These are phyloP conservation scores for Hylodesmum podocarpum DNA, from an alignment of 306 rosid genomes.

Conservation along the genomic window DNA sequence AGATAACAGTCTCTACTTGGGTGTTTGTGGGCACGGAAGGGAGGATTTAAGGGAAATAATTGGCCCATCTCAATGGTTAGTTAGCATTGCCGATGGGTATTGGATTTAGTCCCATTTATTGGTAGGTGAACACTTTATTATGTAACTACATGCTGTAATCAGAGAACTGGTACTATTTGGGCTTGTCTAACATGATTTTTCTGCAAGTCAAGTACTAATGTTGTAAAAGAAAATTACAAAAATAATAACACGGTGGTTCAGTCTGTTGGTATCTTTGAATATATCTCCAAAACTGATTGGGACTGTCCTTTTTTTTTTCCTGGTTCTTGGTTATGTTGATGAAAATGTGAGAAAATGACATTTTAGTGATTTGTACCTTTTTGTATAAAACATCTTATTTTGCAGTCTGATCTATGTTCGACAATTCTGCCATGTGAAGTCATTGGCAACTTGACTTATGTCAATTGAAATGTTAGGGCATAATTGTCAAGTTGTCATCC, in stretches of 20 bases:
- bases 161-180: not conserved
- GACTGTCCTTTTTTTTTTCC: not conserved
- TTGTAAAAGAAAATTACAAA: not conserved
- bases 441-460: conserved; percentile 13
- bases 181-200: not conserved
- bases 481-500: not conserved
- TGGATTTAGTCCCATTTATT: not conserved
- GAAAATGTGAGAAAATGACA: not conserved
- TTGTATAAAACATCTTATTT: not conserved
- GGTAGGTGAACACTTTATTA: not conserved
- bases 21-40: not conserved
- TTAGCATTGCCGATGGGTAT: not conserved
- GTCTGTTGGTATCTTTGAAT: not conserved
- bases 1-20: not conserved
- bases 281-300: not conserved
- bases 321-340: not conserved
- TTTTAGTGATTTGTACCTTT: conserved; percentile 5
- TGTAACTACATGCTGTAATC: conserved; percentile 1
- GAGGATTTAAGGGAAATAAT: not conserved
- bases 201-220: not conserved
- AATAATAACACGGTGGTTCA: not conserved
- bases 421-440: conserved; percentile 6
- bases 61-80: not conserved
- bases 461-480: conserved; percentile 1
- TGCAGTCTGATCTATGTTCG: conserved; percentile 1